phyloP scores from a whole-genome alignment of 1,139 yeast species.

The Yamadazyma triangularis region DNA sequence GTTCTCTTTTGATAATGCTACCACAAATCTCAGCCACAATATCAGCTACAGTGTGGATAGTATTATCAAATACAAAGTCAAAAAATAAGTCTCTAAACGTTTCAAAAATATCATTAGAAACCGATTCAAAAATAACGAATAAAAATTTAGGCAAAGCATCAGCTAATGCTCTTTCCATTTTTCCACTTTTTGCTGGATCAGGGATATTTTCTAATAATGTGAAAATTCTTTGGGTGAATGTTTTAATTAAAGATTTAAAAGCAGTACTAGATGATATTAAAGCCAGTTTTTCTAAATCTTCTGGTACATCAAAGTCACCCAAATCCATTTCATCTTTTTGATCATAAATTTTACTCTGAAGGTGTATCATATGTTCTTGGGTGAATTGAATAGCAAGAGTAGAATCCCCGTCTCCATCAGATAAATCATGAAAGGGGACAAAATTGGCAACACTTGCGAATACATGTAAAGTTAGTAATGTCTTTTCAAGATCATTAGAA shows the following conservation, averaged over 20 bases:
- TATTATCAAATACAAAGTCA: conserved; percentile 54
- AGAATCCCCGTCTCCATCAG: conserved; percentile 42
- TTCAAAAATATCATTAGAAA: conserved; percentile 60
- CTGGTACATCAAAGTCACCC: conserved; percentile 26
- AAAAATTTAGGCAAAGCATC: conserved; percentile 61
- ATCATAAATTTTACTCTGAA: conserved; percentile 34
- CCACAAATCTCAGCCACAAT: conserved; percentile 70
- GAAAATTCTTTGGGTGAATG: conserved; percentile 59
- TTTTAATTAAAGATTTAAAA: conserved; percentile 57
- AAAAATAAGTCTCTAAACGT: conserved; percentile 49
- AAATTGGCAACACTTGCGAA: conserved; percentile 69
- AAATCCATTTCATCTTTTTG: conserved; percentile 4
- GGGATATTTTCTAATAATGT: conserved; percentile 74
- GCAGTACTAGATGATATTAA: conserved; percentile 71
- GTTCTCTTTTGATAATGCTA: conserved; percentile 61
- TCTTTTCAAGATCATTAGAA: conserved; percentile 77
- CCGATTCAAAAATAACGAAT: conserved; percentile 62
- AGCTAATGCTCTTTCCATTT: conserved; percentile 50
- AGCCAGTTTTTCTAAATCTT: conserved; percentile 49
- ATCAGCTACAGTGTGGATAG: conserved; percentile 63
- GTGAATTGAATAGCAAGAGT: conserved; percentile 71
- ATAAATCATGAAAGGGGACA: conserved; percentile 63
- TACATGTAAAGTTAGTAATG: conserved; percentile 65
- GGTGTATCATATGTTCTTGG: conserved; percentile 51
- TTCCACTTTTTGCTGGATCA: conserved; percentile 47